Evolutionary conservation across 1,139 yeast genomes (phyloP), one percentile per base, ranked within the genome.

Genomic region (Debaryomyces singareniensis): DNA sequence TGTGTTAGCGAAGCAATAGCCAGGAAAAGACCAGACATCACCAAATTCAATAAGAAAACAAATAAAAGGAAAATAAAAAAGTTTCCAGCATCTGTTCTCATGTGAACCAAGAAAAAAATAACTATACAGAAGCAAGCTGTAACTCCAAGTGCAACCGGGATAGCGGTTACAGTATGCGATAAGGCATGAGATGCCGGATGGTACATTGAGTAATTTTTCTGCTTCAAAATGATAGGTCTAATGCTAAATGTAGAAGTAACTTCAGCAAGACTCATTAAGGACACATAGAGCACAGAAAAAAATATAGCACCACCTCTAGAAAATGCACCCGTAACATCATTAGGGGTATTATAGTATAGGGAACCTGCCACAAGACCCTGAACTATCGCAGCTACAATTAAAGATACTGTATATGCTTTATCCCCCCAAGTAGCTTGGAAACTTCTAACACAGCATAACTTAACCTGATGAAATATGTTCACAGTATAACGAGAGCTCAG

Each of bases 151-250:
- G 71, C 62, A 29, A 71, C 60, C 23, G 80, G 79, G 28, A 72
- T 48, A 26, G 67, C 62, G 6, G 71, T 56, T 5, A 74, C 25
- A 20, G 66, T 54, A 29, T 61, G 53, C 5, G 76, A 70, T 12
- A 76, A 39, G 3, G 75, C 68, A 43, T 74, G 78, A n/a, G 80
- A 74, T 13, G 78, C 64, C 5, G 78, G 76, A 44, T 71, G 79
- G 38, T 68, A 75, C 42, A 76, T 53, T 2, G 75, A 61, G 39
- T 75, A 76, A 15, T 69, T 66, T 37, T 65, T 68, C 38, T 76
- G 83, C 42, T 76, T 76, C 51, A 64, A 61, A 34, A 75, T 46
- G 33, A 76, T 71, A 25, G 74, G 73, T 47, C 78, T 63, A 31
- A 63, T 64, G 7, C 57, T 59, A 38, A 73, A 75, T n/a, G 66